phyloP scores from a whole-genome alignment of 2,329 filamentous ascomycete genomes.

The Fusarium sp. region DNA sequence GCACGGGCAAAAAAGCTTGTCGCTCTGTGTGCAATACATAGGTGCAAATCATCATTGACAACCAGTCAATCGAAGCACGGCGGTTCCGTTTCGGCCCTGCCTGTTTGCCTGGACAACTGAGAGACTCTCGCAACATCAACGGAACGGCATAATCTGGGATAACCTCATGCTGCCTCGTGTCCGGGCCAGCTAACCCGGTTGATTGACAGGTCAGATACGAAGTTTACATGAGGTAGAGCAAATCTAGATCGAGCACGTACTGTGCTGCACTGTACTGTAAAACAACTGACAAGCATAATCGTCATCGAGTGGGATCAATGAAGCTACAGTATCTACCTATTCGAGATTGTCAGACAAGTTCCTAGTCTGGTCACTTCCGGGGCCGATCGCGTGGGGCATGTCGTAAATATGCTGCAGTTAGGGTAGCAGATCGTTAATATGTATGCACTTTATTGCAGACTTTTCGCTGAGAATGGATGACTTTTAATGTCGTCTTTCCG shows the following conservation, averaged over 20 bases:
- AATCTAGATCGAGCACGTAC: constrained; percentile 14
- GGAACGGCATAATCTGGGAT: constrained; percentile 19
- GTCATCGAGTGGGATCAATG: constrained; percentile 33
- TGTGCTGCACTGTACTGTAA: not conserved
- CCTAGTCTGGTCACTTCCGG: constrained; percentile 22
- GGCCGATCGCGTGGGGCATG: constrained; percentile 36
- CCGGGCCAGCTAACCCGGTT: constrained; percentile 16
- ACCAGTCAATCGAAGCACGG: constrained; percentile 37
- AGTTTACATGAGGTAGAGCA: constrained; percentile 12
- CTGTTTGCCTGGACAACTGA: constrained; percentile 7
- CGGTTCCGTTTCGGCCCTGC: constrained; percentile 28
- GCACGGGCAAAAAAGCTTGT: constrained; percentile 24
- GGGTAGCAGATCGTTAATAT: constrained; percentile 19
- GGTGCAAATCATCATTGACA: constrained; percentile 16
- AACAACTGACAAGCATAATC: constrained; percentile 15
- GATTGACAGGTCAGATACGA: constrained; percentile 7
- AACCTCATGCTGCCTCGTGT: constrained; percentile 35
- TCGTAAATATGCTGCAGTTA: constrained; percentile 23
- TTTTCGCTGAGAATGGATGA: not conserved
- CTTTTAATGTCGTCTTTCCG: constrained; percentile 19
- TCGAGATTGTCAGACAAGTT: constrained; percentile 34
- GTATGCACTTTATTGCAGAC: constrained; percentile 21
- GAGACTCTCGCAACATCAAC: constrained; percentile 6
- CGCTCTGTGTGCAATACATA: constrained; percentile 7
- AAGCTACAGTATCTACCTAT: constrained; percentile 10